Percentiles rank a stretch among this genome's conserved stretches.
Evolutionary conservation across 768 basidiomycete species (phyloP).

Genomic region (Amanita phalloides): DNA sequence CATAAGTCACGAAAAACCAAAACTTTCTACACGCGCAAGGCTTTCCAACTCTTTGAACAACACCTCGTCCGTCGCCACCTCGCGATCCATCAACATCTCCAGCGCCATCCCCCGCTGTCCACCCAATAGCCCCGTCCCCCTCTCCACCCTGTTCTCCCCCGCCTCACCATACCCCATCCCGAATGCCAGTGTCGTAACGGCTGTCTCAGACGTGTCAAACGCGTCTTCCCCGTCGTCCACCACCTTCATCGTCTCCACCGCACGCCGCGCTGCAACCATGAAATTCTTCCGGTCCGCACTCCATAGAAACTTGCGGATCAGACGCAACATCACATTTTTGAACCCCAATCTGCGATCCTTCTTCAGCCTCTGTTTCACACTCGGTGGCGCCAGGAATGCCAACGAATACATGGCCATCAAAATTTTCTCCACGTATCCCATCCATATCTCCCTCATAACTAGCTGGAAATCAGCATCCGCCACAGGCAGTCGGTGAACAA

Average conservation of each 20-base stretch:
- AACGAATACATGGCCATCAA: constrained; percentile 81
- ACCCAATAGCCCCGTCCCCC: constrained; percentile 65
- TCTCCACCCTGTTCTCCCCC: constrained; percentile 53
- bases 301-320: constrained; percentile 56
- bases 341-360: constrained; percentile 56
- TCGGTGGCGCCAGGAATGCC: constrained; percentile 71
- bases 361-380: constrained; percentile 63
- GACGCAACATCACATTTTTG: constrained; percentile 56
- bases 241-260: constrained; percentile 68
- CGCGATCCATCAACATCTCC: constrained; percentile 62
- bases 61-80: constrained; percentile 48
- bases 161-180: constrained; percentile 82
- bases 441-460: constrained; percentile 52
- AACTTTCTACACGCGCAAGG: constrained; percentile 58
- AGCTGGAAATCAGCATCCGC: constrained; percentile 65
- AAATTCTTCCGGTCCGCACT: constrained; percentile 43
- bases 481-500: constrained; percentile 81
- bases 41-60: constrained; percentile 78
- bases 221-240: constrained; percentile 68
- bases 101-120: constrained; percentile 62
- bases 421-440: constrained; percentile 70
- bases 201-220: constrained; percentile 56
- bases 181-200: constrained; percentile 56
- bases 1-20: constrained; percentile 1
- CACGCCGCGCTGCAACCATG: constrained; percentile 47